Evolutionary conservation across 805 yeast genomes (phyloP), one percentile per base, ranked within the genome.

Genomic region (Candida vaughaniae): DNA sequence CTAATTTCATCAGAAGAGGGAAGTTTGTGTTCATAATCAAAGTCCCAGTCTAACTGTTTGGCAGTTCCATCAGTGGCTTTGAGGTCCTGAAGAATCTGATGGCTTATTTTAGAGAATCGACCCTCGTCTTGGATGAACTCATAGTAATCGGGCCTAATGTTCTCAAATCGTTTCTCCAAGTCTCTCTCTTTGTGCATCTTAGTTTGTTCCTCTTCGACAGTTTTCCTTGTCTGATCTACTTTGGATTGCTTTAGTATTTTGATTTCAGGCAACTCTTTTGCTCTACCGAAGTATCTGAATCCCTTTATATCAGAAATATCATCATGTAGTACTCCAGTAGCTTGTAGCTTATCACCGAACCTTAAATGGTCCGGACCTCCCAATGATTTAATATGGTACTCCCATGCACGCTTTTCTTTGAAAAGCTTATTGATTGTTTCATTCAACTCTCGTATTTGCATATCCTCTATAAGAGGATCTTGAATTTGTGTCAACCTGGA

Each of bases 231-330:
- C 16, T n/a, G 29, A 12, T 23, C 71, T 22, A 39, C 40, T 28
- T 48, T 44, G 11, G 42, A 39, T 34, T 55, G 49, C n/a, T 58
- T 22, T 6, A 55, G 33, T 27, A 48, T 40, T 39, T 57, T 55
- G 4, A 84, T 90, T 43, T 85, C 96, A 0, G 88, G 84, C 6
- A 89, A 60, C 29, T 87, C 91, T 35, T 77, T 69, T 0, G 96
- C 95, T 33, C 95, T 61, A 0, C 97, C 97, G 60, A 78, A 90
- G 58, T 85, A 90, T 38, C 83, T 63, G 45, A 78, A 78, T 0
- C 88, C 88, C 26, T 72, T 65, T 5, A 16, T 17, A 1, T 75
- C 54, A 16, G 39, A 23, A 12, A 22, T 15, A 4, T 22, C 15
- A 25, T 41, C 41, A 15, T 39, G 53, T 8, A 29, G 48, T 32